Evolutionary conservation across 1,139 yeast species (phyloP).

Genomic region (Magnusiomyces ingens): DNA sequence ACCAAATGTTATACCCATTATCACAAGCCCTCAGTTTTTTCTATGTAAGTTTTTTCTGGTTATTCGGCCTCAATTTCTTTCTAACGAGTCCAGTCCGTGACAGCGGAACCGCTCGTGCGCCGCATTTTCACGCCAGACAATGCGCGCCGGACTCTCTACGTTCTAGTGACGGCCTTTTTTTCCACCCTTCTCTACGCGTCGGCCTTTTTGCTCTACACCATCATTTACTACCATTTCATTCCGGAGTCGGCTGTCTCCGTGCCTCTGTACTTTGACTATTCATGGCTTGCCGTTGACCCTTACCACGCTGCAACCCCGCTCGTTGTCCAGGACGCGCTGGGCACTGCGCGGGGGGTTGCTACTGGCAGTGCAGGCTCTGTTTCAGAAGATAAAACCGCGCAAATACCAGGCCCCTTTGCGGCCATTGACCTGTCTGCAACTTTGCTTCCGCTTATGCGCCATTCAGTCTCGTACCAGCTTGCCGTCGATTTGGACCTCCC

Average conservation of each 20-base stretch:
- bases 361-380: not conserved
- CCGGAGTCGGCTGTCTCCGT: conserved; percentile 2
- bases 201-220: not conserved
- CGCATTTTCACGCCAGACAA: conserved; percentile 3
- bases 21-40: no score
- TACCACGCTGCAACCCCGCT: not conserved
- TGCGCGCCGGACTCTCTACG: conserved; percentile 4
- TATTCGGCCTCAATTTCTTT: no score
- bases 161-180: not conserved
- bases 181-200: not conserved
- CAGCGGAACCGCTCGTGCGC: conserved; percentile 4
- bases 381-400: not conserved
- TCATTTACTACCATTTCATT: conserved; percentile 3
- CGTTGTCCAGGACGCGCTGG: not conserved
- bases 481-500: conserved; percentile 29
- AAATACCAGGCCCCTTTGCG: conserved; percentile 11
- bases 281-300: conserved; percentile 4
- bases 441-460: conserved; percentile 14
- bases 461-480: conserved; percentile 25
- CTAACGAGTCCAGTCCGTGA: not conserved
- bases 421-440: conserved; percentile 13
- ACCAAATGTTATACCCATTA: no score
- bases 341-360: conserved; percentile 6
- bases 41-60: no score
- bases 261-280: conserved; percentile 3